Evolutionary conservation across 2,329 filamentous ascomycete species (phyloP), one percentile per base, ranked within the genome.

Genomic region (Cercospora sesami): DNA sequence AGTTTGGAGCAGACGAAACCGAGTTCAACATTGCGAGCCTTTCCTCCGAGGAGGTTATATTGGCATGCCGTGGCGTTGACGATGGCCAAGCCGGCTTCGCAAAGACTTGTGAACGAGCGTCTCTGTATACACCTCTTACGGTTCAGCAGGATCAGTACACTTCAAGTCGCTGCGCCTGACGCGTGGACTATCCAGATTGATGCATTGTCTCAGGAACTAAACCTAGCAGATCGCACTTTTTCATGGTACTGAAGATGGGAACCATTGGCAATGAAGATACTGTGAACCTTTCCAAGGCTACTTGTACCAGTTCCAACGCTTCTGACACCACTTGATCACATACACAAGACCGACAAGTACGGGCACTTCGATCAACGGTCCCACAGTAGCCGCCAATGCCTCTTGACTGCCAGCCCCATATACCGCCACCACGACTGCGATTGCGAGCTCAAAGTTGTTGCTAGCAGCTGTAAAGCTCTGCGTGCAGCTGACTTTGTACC

Each of bases 361-460:
- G 0, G 93, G 93, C 3, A 96, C 93, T 76, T 97, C 93, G 63
- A 97, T 91, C 72, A 96, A 79, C 2, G 93, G 93, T 0, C 93
- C 92, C 0, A 96, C 92, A 0, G 93, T 96, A 7, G 91, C 85
- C 0, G 93, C 92, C 55, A 96, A 81, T 0, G 93, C 93, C 79
- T 96, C 89, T 60, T 93, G 88, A 74, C 91, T 94, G 48, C 90
- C 82, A 0, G 90, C 85, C 0, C 93, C 93, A 79, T 91, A 96
- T 0, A 90, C 90, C 0, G 93, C 90, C 3, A 96, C 89, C 0
- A 91, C 91, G 0, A 97, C 93, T 0, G 93, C 93, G 79, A 97
- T 96, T 0, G 93, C 92, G 26, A 97, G 82, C 81, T 97, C 93
- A 75, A 97, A 97, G 77, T 97, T 96, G 76, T 97, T 97, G 78